These are phyloP conservation scores for Simplicillium sp. DNA, from an alignment of 2,329 filamentous ascomycete genomes.

Conservation along the genomic window DNA sequence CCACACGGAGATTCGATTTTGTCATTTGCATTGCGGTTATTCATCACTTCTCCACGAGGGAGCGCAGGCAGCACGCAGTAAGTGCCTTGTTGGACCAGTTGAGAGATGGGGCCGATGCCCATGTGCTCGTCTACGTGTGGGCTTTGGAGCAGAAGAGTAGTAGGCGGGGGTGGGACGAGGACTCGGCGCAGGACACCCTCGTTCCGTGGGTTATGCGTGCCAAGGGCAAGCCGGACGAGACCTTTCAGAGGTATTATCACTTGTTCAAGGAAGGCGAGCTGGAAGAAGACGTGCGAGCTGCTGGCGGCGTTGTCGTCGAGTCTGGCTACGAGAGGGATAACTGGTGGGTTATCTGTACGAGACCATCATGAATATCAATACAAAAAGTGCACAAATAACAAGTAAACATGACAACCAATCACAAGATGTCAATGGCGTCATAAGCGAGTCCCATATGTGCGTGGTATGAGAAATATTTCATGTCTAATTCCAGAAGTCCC, in stretches of 20 bases:
- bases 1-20: conserved; percentile 55
- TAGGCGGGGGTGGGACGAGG: conserved; percentile 80
- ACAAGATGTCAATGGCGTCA: not conserved
- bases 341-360: conserved; percentile 74
- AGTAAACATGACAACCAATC: not conserved
- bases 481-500: too few species aligned
- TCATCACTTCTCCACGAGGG: conserved; percentile 78
- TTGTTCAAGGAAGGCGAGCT: conserved; percentile 81
- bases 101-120: conserved; percentile 47
- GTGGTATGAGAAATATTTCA: conserved; percentile 11
- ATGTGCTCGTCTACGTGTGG: conserved; percentile 75
- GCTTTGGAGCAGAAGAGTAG: conserved; percentile 85
- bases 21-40: conserved; percentile 90
- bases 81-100: conserved; percentile 61
- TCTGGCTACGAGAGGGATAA: conserved; percentile 95
- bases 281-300: conserved; percentile 65
- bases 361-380: conserved; percentile 2
- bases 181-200: conserved; percentile 79
- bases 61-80: conserved; percentile 65
- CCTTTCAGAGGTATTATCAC: conserved; percentile 89
- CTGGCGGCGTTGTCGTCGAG: conserved; percentile 66
- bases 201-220: conserved; percentile 79
- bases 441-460: conserved; percentile 26
- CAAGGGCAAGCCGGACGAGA: conserved; percentile 33
- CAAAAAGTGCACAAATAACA: not conserved